phyloP scores from a whole-genome alignment of 1,284 basidiomycete genomes.

The Cutaneotrichosporon cavernicola region DNA sequence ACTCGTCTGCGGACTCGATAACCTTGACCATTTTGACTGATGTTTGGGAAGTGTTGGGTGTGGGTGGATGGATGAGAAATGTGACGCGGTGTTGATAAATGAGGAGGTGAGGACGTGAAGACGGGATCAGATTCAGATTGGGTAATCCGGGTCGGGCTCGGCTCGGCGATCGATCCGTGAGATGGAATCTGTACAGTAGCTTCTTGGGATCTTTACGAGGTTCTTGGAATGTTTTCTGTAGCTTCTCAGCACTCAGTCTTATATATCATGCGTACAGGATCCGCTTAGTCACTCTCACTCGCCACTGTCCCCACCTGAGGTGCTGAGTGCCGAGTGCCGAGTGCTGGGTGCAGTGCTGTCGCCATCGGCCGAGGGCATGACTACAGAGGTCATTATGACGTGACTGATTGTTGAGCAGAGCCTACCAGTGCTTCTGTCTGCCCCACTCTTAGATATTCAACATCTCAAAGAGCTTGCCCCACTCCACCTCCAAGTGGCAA shows the following conservation, averaged over 20 bases:
- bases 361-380: constrained; percentile 1
- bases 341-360: not conserved
- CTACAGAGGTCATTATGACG: constrained; percentile 1
- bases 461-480: no score
- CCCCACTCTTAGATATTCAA: not conserved
- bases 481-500: no score
- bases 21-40: constrained; percentile 55
- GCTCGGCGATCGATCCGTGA: no score
- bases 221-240: not conserved
- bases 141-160: not conserved
- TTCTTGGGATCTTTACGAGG: not conserved
- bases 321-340: no score
- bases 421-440: not conserved
- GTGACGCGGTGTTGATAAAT: not conserved
- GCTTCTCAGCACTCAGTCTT: not conserved
- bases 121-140: not conserved
- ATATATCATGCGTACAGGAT: not conserved
- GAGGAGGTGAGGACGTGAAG: not conserved
- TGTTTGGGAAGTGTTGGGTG: not conserved
- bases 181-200: not conserved
- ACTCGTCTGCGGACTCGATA: constrained; percentile 61
- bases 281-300: not conserved
- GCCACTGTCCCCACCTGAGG: not conserved
- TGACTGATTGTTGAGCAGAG: not conserved
- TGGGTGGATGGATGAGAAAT: not conserved